Evolutionary conservation across 2,329 filamentous ascomycete genomes (phyloP).

Genomic region (Trichoderma atroviride): DNA sequence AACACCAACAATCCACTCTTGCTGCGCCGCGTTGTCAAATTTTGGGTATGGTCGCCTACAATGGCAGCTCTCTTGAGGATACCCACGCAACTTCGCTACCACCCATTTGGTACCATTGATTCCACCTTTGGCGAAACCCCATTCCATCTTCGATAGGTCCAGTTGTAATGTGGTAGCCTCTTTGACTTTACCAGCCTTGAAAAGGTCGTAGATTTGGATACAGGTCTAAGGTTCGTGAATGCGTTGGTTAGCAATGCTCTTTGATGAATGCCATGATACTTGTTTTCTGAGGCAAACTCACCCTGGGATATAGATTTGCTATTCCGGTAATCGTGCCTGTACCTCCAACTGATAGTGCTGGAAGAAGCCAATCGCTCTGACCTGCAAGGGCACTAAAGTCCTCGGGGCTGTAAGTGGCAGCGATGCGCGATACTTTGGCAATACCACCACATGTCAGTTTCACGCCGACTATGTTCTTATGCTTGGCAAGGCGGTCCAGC

Average conservation of each 20-base stretch:
- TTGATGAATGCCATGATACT: too few species aligned
- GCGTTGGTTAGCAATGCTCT: background rate
- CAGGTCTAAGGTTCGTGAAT: conserved; percentile 41
- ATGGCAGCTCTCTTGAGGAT: conserved; percentile 53
- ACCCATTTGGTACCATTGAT: conserved; percentile 64
- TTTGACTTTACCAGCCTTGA: conserved; percentile 47
- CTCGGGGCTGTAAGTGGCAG: conserved; percentile 51
- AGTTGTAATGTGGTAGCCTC: conserved; percentile 55
- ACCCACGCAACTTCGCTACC: conserved; percentile 57
- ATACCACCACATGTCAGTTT: conserved; percentile 77
- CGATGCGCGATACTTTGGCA: conserved; percentile 68
- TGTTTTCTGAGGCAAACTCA: conserved; percentile 30
- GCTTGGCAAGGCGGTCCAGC: conserved; percentile 51
- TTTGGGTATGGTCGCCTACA: conserved; percentile 58
- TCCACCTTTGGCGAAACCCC: conserved; percentile 60
- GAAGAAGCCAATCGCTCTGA: conserved; percentile 72
- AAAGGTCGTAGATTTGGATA: conserved; percentile 53
- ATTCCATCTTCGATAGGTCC: conserved; percentile 55
- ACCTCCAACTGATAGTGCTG: conserved; percentile 59
- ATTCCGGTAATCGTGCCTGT: conserved; percentile 65
- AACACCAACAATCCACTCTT: conserved; percentile 29
- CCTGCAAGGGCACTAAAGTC: conserved; percentile 69
- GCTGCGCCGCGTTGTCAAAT: conserved; percentile 44
- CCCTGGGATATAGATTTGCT: conserved; percentile 63
- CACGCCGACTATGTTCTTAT: conserved; percentile 68